Base-by-base conservation (phyloP, 2,329 filamentous ascomycete species). In the Colletotrichum sp. region DNA sequence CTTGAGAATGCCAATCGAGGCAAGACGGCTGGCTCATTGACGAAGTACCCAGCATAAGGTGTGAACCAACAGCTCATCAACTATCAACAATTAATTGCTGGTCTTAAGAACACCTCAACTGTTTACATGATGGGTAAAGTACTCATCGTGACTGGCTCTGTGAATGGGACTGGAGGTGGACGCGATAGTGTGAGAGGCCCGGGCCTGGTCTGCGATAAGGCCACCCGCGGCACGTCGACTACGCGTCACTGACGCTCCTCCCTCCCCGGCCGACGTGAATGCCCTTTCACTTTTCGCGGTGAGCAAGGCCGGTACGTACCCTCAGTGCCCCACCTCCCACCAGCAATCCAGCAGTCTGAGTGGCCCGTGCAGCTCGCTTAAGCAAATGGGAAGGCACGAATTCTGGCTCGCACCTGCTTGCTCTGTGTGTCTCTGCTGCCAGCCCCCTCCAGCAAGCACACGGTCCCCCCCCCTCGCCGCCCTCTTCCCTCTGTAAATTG, bases 331-430 rank as follows among this genome's bases (percentile, higher is more conserved):
- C 65, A 57, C 30, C 21, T 8, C 3, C 5, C n/a, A 34, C 24
- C 16, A 24, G 36, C 30, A 66, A 30, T 28, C 16, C 44, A 52
- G 44, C n/a, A 21, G 44, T 21, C 44, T 52, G 44, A 52, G 49
- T 69, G 66, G 24, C 49, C 68, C n/a, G 73, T 72, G 73, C 69
- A 2, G 16, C 70, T 72, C 60, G 68, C 68, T 75, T 66, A 62
- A 18, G 34, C 74, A 44, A 34, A 64, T 69, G 65, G 24, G 60
- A 55, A 49, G 55, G n/a, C 75, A 71, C 59, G 71, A 65, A 74
- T 60, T 64, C 9, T 59, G 36, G 12, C 24, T 13, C 6, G 36
- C 36, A 44, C 36, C 36, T 44, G 36, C 15, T 30, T 12, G 9
- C 24, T 59, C 52, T 39, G 24, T 49, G 30, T 49, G 52, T 55